These are phyloP conservation scores for Aspergillus nanangensis DNA, from an alignment of 495 filamentous ascomycete species.

Conservation along the genomic window DNA sequence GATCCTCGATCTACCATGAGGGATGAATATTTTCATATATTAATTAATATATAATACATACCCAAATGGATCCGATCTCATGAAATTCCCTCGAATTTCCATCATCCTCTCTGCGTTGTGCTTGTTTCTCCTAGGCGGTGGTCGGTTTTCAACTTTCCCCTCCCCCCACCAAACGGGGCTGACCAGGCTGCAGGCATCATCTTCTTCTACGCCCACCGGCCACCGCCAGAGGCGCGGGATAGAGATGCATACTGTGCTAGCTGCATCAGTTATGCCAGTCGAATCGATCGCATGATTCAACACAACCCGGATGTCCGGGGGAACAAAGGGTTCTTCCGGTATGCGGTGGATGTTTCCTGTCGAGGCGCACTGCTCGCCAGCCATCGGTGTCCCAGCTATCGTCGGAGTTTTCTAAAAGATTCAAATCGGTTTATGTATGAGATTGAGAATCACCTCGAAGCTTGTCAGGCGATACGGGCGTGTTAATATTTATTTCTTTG, in stretches of 20 bases:
- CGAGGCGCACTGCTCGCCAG: neutral
- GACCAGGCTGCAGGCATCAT: no score
- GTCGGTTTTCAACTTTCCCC: neutral
- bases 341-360: conserved; percentile 1
- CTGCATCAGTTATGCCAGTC: conserved; percentile 1
- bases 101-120: no score
- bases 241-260: neutral
- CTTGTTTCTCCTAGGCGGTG: neutral
- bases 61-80: no score
- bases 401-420: neutral
- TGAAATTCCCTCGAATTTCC: no score
- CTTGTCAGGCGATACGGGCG: neutral
- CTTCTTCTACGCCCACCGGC: neutral
- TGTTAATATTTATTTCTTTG: neutral
- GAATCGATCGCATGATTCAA: neutral
- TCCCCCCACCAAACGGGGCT: no score
- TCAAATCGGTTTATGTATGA: neutral
- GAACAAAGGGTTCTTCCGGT: conserved; percentile 1
- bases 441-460: neutral
- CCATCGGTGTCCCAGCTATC: neutral
- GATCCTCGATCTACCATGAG: no score
- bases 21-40: no score
- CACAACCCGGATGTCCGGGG: neutral
- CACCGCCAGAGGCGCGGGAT: neutral
- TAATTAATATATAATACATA: no score